These are phyloP conservation scores for Aspergillus ochraceus DNA, from an alignment of 2,329 filamentous ascomycete species.

Conservation along the genomic window DNA sequence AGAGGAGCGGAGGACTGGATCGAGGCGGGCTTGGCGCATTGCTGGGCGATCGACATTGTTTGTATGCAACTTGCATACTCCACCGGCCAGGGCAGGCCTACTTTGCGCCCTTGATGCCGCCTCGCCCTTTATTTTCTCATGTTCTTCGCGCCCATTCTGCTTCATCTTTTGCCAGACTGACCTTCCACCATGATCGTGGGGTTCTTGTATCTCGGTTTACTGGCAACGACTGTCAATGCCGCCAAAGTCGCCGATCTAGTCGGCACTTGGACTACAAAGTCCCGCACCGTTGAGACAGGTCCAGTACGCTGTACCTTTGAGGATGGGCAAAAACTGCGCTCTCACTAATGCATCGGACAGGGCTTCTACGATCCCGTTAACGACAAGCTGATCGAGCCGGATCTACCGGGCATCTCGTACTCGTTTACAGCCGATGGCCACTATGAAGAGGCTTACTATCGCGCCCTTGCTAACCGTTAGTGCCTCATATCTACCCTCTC, in stretches of 20 bases:
- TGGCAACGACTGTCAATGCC: slow-evolving; percentile 40
- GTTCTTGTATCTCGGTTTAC: slow-evolving; percentile 35
- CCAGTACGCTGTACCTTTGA: slow-evolving; percentile 51
- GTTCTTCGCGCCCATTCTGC: background rate
- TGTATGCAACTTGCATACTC: background rate
- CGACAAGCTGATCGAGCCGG: slow-evolving; percentile 66
- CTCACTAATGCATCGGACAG: slow-evolving; percentile 38
- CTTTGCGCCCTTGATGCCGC: slow-evolving; percentile 2
- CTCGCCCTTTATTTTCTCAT: slow-evolving; percentile 3
- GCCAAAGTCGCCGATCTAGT: slow-evolving; percentile 53
- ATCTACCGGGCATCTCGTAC: slow-evolving; percentile 68
- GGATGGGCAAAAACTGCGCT: too few species aligned
- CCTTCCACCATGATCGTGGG: slow-evolving; percentile 28
- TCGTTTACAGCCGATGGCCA: slow-evolving; percentile 68
- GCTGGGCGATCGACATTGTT: slow-evolving; percentile 3
- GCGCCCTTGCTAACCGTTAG: slow-evolving; percentile 68
- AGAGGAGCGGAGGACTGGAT: background rate
- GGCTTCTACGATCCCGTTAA: slow-evolving; percentile 68
- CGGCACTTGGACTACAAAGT: slow-evolving; percentile 74
- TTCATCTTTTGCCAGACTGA: slow-evolving; percentile 5
- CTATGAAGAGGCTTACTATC: slow-evolving; percentile 70
- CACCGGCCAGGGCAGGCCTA: background rate
- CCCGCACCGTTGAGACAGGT: slow-evolving; percentile 67
- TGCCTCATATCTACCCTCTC: slow-evolving; percentile 13
- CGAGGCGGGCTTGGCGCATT: slow-evolving; percentile 3